Percentiles rank a stretch among this genome's conserved stretches.
phyloP scores from a whole-genome alignment of 371 early-diverging fungal genomes.

The Haplosporangium sp. region DNA sequence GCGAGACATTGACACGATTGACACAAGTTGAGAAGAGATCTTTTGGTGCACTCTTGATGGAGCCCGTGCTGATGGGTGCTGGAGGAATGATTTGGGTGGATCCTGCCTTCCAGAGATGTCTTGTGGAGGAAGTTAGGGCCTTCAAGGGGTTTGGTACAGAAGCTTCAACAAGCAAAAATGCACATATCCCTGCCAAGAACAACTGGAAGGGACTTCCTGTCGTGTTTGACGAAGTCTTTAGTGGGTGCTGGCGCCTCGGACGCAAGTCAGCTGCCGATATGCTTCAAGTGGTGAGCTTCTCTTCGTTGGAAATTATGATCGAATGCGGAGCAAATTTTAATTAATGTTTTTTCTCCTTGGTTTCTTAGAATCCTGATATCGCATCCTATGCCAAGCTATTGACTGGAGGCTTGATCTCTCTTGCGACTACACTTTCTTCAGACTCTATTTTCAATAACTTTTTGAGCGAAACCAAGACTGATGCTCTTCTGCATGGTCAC shows the following conservation, averaged over 20 bases:
- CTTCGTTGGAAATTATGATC: no score
- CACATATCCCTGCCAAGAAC: slow-evolving; percentile 24
- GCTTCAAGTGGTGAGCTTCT: slow-evolving; percentile 69
- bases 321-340: not conserved
- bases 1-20: slow-evolving; percentile 57
- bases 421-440: slow-evolving; percentile 79
- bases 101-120: slow-evolving; percentile 80
- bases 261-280: slow-evolving; percentile 71
- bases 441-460: slow-evolving; percentile 77
- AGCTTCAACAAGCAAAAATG: slow-evolving; percentile 48
- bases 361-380: slow-evolving; percentile 75
- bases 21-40: slow-evolving; percentile 60
- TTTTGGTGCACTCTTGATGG: slow-evolving; percentile 84
- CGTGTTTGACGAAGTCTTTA: slow-evolving; percentile 89
- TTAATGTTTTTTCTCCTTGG: not conserved
- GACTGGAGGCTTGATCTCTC: slow-evolving; percentile 83
- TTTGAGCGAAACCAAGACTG: slow-evolving; percentile 72
- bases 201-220: slow-evolving; percentile 77
- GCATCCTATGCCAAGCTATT: slow-evolving; percentile 83
- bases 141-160: slow-evolving; percentile 60
- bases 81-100: slow-evolving; percentile 90
- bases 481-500: slow-evolving; percentile 86
- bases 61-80: slow-evolving; percentile 85
- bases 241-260: slow-evolving; percentile 85
- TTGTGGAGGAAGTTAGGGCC: slow-evolving; percentile 70